Percentiles rank a stretch among this genome's conserved stretches.
phyloP scores from a whole-genome alignment of 2,329 filamentous ascomycete species.

The Venturia asperata region DNA sequence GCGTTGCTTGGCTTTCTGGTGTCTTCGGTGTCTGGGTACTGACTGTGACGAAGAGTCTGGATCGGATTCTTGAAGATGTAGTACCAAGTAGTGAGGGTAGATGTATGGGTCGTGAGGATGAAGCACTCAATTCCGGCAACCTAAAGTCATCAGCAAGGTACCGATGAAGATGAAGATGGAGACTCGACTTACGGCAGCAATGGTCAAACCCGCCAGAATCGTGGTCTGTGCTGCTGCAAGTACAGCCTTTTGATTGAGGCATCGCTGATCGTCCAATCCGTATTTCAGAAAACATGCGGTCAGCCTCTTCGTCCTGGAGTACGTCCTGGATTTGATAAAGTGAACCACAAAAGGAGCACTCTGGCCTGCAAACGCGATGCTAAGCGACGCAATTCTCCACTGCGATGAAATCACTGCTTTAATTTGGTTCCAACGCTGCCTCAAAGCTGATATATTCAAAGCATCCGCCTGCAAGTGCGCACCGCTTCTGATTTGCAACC shows the following conservation, averaged over 20 bases:
- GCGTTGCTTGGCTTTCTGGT: conserved; percentile 3
- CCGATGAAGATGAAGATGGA: neutral
- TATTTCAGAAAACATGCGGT: conserved; percentile 3
- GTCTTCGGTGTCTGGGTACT: conserved; percentile 6
- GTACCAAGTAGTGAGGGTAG: conserved; percentile 12
- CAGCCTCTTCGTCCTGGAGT: neutral
- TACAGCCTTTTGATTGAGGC: conserved; percentile 3
- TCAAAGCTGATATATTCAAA: neutral
- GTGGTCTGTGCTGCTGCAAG: conserved; percentile 3
- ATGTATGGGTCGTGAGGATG: neutral
- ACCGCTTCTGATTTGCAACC: neutral
- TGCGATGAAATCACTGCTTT: conserved; percentile 4
- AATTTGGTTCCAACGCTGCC: conserved; percentile 6
- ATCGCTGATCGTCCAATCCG: conserved; percentile 3
- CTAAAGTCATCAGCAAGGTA: neutral
- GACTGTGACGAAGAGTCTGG: conserved; percentile 6
- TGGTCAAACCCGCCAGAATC: neutral
- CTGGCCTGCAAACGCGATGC: neutral
- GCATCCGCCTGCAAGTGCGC: neutral
- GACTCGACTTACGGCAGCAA: neutral
- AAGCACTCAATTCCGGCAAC: conserved; percentile 6
- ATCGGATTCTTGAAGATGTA: conserved; percentile 10
- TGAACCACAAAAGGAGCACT: conserved; percentile 3
- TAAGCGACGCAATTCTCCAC: neutral
- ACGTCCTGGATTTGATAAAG: neutral